Conservation (phyloP, 768 basidiomycete genomes). For the Xerocomus potaroensis region DNA sequence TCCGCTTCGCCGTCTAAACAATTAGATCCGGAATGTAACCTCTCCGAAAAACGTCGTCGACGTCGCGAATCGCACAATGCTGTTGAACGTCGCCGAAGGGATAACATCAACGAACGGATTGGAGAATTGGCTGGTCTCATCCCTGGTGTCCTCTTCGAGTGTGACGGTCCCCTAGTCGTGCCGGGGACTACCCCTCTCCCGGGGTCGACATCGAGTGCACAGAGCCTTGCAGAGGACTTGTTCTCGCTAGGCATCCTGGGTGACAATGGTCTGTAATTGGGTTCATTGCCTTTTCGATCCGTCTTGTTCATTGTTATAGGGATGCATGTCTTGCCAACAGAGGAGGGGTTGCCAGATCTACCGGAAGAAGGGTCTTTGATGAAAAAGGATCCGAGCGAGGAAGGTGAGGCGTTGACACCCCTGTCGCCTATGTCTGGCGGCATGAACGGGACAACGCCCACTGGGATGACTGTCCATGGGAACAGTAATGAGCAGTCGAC, state of each 20-base stretch:
- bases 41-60: constrained; percentile 75
- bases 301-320: constrained; percentile 5
- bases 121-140: constrained; percentile 84
- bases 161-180: constrained; percentile 32
- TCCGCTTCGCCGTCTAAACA: constrained; percentile 10
- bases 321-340: constrained; percentile 23
- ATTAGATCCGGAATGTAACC: constrained; percentile 35
- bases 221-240: no score
- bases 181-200: constrained; percentile 11
- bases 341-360: constrained; percentile 27
- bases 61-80: constrained; percentile 88
- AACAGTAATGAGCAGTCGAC: constrained; percentile 39
- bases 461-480: no score
- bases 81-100: constrained; percentile 80
- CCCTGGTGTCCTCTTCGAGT: constrained; percentile 79
- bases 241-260: constrained; percentile 18
- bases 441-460: constrained; percentile 8
- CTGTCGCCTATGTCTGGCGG: constrained; percentile 20
- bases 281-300: background rate
- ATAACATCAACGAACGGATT: constrained; percentile 97
- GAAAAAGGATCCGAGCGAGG: constrained; percentile 30
- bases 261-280: constrained; percentile 19
- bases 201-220: no score
- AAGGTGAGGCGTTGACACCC: constrained; percentile 23
- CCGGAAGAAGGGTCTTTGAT: constrained; percentile 27